Evolutionary conservation across 208 protist genomes (phyloP).

Genomic region (Novymonas esmeraldas): DNA sequence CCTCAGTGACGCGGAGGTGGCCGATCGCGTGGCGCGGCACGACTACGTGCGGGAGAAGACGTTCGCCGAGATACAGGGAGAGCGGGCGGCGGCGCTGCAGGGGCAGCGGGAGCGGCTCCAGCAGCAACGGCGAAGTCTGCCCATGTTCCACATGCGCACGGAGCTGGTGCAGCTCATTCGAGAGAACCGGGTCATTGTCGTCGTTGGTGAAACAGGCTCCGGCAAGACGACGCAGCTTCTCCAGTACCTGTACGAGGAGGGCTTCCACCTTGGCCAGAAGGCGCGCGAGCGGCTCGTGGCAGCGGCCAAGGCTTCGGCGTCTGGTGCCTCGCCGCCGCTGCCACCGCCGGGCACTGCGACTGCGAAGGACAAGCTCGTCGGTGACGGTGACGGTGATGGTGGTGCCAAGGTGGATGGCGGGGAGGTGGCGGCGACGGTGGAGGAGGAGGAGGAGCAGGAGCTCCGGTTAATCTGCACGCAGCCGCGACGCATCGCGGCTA

Average conservation of each 20-base stretch:
- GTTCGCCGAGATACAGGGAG: slow-evolving; percentile 60
- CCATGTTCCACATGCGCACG: slow-evolving; percentile 93
- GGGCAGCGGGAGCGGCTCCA: slow-evolving; percentile 39
- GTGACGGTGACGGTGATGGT: neutral
- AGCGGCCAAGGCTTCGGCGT: neutral
- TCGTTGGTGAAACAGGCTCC: slow-evolving; percentile 94
- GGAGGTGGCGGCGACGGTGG: slow-evolving; percentile 2
- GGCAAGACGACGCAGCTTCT: slow-evolving; percentile 94
- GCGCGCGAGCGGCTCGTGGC: neutral
- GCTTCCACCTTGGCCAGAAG: slow-evolving; percentile 47
- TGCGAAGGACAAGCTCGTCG: neutral
- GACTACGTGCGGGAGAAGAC: slow-evolving; percentile 77
- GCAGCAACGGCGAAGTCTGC: slow-evolving; percentile 82
- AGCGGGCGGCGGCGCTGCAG: slow-evolving; percentile 44
- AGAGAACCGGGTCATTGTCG: slow-evolving; percentile 81
- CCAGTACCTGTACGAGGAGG: slow-evolving; percentile 90
- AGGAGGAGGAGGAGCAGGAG: slow-evolving; percentile 46
- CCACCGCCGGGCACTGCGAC: neutral
- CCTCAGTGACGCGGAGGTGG: slow-evolving; percentile 59
- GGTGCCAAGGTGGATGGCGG: neutral
- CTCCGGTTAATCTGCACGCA: slow-evolving; percentile 96
- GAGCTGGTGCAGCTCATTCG: slow-evolving; percentile 88
- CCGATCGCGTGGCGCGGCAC: slow-evolving; percentile 56
- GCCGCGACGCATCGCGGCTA: slow-evolving; percentile 99
- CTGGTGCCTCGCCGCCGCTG: neutral